Conservation (phyloP, 2,329 filamentous ascomycete species). For the Eurotiales sp. region DNA sequence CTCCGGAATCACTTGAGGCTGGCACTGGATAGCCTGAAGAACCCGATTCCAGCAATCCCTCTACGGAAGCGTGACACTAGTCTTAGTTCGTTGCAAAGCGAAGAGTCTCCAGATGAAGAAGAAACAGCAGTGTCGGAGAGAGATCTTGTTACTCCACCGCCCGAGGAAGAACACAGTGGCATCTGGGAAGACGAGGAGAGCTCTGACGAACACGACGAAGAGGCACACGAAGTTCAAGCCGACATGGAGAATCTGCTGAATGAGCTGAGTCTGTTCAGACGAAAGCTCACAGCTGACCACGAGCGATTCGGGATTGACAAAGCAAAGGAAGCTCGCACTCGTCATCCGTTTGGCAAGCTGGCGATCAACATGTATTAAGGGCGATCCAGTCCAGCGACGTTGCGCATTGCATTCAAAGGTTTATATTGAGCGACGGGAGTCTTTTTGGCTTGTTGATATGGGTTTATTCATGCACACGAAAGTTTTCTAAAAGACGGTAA, state of each 20-base stretch:
- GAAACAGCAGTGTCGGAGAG: slow-evolving; percentile 51
- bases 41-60: slow-evolving; percentile 67
- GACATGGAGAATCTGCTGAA: slow-evolving; percentile 79
- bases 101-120: slow-evolving; percentile 53
- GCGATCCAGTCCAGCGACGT: neutral
- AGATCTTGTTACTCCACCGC: slow-evolving; percentile 31
- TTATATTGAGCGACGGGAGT: neutral
- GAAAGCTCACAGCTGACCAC: slow-evolving; percentile 77
- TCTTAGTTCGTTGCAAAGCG: slow-evolving; percentile 20
- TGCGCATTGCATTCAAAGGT: slow-evolving; percentile 1
- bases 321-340: slow-evolving; percentile 21
- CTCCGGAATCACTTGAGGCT: slow-evolving; percentile 82
- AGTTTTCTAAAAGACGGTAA: neutral
- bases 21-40: slow-evolving; percentile 79
- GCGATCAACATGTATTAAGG: slow-evolving; percentile 23
- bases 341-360: slow-evolving; percentile 30
- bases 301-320: slow-evolving; percentile 34
- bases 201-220: slow-evolving; percentile 38
- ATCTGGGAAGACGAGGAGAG: slow-evolving; percentile 44
- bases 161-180: slow-evolving; percentile 28
- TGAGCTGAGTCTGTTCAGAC: slow-evolving; percentile 74
- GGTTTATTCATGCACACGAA: too few relatives aligned
- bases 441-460: neutral
- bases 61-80: slow-evolving; percentile 32
- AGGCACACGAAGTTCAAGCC: slow-evolving; percentile 67